Base-by-base conservation (phyloP, 2,329 filamentous ascomycete genomes). In the Lasiodiplodia sp. region DNA sequence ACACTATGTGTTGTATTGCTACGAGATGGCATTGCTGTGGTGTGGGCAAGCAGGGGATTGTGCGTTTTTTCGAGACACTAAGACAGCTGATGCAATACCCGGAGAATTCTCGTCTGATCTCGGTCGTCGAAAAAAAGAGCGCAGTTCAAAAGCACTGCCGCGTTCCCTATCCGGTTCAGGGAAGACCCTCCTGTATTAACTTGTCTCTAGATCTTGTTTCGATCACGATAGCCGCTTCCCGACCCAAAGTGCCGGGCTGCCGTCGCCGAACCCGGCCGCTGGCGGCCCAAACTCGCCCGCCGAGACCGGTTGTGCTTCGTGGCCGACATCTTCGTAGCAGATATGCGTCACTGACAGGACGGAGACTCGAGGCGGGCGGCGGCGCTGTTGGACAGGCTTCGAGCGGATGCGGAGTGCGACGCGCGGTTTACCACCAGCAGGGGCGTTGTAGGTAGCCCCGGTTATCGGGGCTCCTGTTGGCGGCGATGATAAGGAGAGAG, bases 51-150 rank as follows among this genome's bases (percentile, higher is more conserved):
- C 38, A 10, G 40, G 40, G 40, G 40, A 18, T n/a, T 21, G 44
- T n/a, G 44, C 18, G 44, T 47, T 47, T 47, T 21, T 47, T 11
- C 11, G 25, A 23, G 47, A 52, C 40, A 37, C 23, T 40, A 23
- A 18, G 49, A 56, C 10, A 53, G 11, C 38, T 57, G 51, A 57
- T 67, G 64, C 52, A 57, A 49, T 34, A 6, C 23, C 40, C 65
- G 65, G 65, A 67, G 37, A 51, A 37, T 51, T 67, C 55, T 66
- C 64, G 64, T 57, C 8, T 5, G 11, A 11, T 38, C 38, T 67
- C 65, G 65, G 65, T 11, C 28, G 23, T 18, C 2, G 38, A 21
- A 57, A 8, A 55, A 57, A 8, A 55, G 31, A 58, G 31, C n/a
- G 56, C 57, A 28, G 58, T 21, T 11, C 58, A 34, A 34, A 34